A percentile compares a stretch with the other conserved stretches of the same genome.
Evolutionary conservation across 371 early-diverging fungal species (phyloP).

Genomic region (Rhizomucor miehei): DNA sequence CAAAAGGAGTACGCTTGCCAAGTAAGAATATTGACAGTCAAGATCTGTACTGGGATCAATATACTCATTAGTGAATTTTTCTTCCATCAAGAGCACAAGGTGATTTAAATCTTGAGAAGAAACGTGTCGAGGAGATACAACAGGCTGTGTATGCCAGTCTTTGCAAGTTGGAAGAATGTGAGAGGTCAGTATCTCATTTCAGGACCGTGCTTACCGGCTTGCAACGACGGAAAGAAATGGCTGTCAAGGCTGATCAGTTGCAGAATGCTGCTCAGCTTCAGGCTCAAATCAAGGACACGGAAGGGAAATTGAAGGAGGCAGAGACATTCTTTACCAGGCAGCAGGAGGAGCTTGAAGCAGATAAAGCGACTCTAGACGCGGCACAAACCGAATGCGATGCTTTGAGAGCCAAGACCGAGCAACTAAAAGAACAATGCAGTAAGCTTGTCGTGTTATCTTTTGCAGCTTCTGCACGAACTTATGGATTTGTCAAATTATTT

Average conservation of each 20-base stretch:
- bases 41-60: no score
- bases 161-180: slow-evolving; percentile 10
- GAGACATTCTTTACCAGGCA: background rate
- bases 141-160: slow-evolving; percentile 4
- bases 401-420: background rate
- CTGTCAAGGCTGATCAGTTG: slow-evolving; percentile 14
- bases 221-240: slow-evolving; percentile 14
- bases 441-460: background rate
- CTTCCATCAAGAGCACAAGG: background rate
- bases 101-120: background rate
- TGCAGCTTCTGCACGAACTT: background rate
- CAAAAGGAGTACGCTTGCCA: background rate
- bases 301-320: background rate
- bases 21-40: background rate
- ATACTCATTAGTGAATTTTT: no score
- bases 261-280: slow-evolving; percentile 11
- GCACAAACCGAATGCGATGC: background rate
- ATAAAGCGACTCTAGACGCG: background rate
- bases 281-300: slow-evolving; percentile 1
- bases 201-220: slow-evolving; percentile 3
- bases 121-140: slow-evolving; percentile 5
- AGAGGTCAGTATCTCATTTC: slow-evolving; percentile 3
- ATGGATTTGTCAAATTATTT: background rate
- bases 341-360: background rate
- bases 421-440: background rate